Evolutionary conservation across 2,329 filamentous ascomycete genomes (phyloP).

Genomic region (Colletotrichum graminicola): DNA sequence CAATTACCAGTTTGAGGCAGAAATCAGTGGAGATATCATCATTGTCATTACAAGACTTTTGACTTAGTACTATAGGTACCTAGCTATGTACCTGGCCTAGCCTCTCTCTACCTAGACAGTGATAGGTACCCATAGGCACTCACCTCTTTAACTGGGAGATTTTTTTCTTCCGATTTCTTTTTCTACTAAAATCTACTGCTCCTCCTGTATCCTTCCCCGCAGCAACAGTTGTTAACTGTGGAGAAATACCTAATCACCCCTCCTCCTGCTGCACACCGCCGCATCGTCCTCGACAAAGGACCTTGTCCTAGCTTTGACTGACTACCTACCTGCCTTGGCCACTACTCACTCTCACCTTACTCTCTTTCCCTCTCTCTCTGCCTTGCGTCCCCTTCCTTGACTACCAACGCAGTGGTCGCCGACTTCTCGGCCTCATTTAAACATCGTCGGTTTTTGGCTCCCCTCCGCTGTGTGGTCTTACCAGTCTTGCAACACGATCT

Average conservation of each 20-base stretch:
- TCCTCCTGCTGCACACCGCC: slow-evolving; percentile 14
- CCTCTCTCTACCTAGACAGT: neutral
- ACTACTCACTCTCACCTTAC: neutral
- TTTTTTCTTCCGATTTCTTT: neutral
- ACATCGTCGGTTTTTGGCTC: neutral
- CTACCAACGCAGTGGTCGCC: slow-evolving; percentile 8
- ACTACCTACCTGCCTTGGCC: neutral
- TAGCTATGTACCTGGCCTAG: neutral
- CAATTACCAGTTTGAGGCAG: too few species aligned
- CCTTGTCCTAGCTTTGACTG: slow-evolving; percentile 16
- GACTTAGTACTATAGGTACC: too few species aligned
- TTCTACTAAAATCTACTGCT: neutral
- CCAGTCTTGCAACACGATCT: neutral
- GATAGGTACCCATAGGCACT: neutral
- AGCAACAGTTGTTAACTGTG: neutral
- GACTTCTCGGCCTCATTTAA: slow-evolving; percentile 23
- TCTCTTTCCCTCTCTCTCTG: neutral
- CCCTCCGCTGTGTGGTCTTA: neutral
- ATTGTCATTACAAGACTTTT: too few species aligned
- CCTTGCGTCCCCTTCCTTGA: neutral
- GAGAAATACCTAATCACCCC: slow-evolving; percentile 5
- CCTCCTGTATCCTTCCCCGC: neutral
- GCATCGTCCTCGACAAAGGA: slow-evolving; percentile 13
- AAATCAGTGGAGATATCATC: too few species aligned
- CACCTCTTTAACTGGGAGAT: neutral